A percentile compares a stretch with the other conserved stretches of the same genome.
phyloP scores from a whole-genome alignment of 495 filamentous ascomycete species.

The Aspergillus olivimuriae region DNA sequence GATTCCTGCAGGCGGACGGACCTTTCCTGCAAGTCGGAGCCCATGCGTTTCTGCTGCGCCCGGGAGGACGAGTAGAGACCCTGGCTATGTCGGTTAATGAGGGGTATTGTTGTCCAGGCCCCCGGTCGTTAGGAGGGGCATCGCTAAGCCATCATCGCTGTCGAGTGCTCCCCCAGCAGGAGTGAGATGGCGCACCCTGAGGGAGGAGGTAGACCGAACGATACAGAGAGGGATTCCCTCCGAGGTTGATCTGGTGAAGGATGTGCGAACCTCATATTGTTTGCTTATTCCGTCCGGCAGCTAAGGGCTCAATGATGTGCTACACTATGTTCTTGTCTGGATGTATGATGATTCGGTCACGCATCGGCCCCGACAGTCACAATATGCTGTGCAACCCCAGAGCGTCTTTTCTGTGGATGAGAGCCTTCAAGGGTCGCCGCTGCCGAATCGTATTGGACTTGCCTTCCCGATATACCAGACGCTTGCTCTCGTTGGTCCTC shows the following conservation, averaged over 20 bases:
- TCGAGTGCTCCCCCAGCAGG: no score
- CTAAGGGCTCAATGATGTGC: not conserved
- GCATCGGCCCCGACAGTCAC: not conserved
- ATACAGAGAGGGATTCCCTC: not conserved
- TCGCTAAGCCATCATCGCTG: no score
- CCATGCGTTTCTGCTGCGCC: slow-evolving; percentile 8
- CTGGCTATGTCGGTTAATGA: not conserved
- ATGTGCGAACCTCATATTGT: not conserved
- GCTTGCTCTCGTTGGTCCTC: no score
- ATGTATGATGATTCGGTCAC: not conserved
- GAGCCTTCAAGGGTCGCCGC: not conserved
- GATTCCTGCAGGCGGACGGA: slow-evolving; percentile 12
- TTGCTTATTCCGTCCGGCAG: not conserved
- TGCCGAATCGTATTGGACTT: not conserved
- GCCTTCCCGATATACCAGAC: no score
- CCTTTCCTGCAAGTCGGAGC: slow-evolving; percentile 10
- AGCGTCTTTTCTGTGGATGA: not conserved
- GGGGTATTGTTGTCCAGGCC: not conserved
- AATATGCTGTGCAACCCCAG: slow-evolving; percentile 11
- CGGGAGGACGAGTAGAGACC: not conserved
- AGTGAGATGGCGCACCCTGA: no score
- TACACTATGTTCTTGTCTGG: not conserved
- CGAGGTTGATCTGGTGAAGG: not conserved
- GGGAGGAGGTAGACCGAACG: no score
- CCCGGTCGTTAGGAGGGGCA: no score